Base-by-base conservation (phyloP, 768 basidiomycete species). In the Mycena alexandri region DNA sequence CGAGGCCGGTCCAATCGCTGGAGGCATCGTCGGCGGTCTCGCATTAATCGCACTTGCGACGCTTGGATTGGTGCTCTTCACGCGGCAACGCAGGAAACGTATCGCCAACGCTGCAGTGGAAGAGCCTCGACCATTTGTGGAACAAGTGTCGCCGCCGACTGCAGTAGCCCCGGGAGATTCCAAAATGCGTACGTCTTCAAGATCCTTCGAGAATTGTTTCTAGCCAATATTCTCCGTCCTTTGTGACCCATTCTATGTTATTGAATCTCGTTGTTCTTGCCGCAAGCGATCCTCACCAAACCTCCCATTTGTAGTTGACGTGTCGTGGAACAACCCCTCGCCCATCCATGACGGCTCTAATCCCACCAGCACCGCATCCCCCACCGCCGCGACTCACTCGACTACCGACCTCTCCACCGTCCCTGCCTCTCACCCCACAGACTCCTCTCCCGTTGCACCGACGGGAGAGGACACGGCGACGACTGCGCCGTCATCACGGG, bases 21-120 rank as follows among this genome's bases (percentile, higher is more conserved):
- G 55, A 21, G 63, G 46, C 6, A 47, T 65, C 21, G 48, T 65
- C 36, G 55, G 63, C 17, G 63, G 63, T 4, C 25, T 64, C 34
- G 46, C 14, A 29, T 25, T 47, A 9, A 16, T 64, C 24, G 22
- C 21, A 6, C n/a, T 22, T 21, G 34, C 36, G n/a, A 33, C 19
- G 22, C 29, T 57, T 5, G 42, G 22, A 9, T 2, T 56, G 21
- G n/a, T 48, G 5, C 44, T 56, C 14, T 22, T 36, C 7, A n/a
- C 11, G 6, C 36, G 38, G 10, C 46, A 52, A n/a, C 48, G 50
- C 16, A 44, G 44, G 2, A 33, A 10, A 19, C 38, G 38, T 10
- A 38, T 11, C 11, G 38, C 14, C 14, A 14, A 2, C 14, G 41
- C 25, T 5, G 44, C 42, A 7, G 25, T 13, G 43, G 24, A 47